Conservation (phyloP, 2,329 filamentous ascomycete genomes). For the Alternaria sp. region DNA sequence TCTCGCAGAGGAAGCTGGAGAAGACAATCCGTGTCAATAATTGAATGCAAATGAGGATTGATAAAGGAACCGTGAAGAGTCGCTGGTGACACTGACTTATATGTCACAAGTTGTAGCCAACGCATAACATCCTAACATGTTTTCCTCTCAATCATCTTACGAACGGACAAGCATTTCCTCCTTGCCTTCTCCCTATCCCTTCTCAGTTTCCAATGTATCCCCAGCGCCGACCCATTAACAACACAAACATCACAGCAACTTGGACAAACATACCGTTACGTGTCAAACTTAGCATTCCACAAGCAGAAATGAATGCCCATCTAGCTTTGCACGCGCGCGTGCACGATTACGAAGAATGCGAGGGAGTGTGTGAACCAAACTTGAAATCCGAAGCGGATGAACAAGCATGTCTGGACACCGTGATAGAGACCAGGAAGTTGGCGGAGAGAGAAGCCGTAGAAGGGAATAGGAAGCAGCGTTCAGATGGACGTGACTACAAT, state of each 20-base stretch:
- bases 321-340: constrained; percentile 1
- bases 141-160: neutral
- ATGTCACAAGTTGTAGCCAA: neutral
- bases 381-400: neutral
- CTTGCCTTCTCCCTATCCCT: neutral
- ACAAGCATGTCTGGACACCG: neutral
- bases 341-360: constrained; percentile 4
- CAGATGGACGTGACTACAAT: neutral
- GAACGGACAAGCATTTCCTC: neutral
- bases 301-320: constrained; percentile 2
- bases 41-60: neutral
- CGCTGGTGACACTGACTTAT: neutral
- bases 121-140: neutral
- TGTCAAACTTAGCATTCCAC: neutral
- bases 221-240: neutral
- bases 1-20: neutral
- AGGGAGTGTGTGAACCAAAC: neutral
- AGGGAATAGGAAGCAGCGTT: neutral
- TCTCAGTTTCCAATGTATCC: neutral
- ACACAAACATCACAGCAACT: neutral
- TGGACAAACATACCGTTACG: neutral
- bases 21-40: neutral
- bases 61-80: neutral
- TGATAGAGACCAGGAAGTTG: neutral
- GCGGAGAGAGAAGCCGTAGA: neutral